Evolutionary conservation across 495 filamentous ascomycete genomes (phyloP), one percentile per base, ranked within the genome.

Genomic region (Neurospora tetrasperma): DNA sequence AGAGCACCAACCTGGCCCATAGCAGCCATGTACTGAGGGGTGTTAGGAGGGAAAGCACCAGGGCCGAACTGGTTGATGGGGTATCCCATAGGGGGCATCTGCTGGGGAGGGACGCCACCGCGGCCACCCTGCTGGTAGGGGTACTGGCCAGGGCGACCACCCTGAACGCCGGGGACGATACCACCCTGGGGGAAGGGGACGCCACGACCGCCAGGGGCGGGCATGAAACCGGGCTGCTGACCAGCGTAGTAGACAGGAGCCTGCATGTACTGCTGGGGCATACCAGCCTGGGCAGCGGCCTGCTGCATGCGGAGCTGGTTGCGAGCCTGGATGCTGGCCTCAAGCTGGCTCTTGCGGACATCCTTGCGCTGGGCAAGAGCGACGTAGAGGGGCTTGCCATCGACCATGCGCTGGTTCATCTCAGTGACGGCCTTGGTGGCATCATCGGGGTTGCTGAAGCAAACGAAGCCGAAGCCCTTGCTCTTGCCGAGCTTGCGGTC

Each of bases 381-480:
- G 79, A 99, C 96, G 78, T 98, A 99, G 70, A 99, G 89, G 48
- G 96, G 96, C 89, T 99, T 99, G 85, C 88, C 89, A 82, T 94
- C 92, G 76, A 98, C 86, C 96, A 99, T 99, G 81, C 94, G 92
- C 86, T 98, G 95, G 86, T 98, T 98, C 92, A 98, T 97, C 82
- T 98, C 96, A 71, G 93, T 93, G 71, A 98, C 95, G 77, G 96
- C 96, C 89, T 98, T 98, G 84, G 94, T 97, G 76, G 96, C 96
- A 84, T 99, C 96, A 75, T 98, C 96, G 69, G 96, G 94, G 87
- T 96, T 97, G 87, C 90, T 94, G 87, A 99, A 99, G 92, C 96
- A 99, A 77, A 99, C 96, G 83, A 99, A 99, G 77, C 96, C 96
- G 80, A 99, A 99, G 78, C 96, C 96, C 86, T 98, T 98, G 90